Base-by-base conservation (phyloP, 208 protist species). In the Lotmaria passim region DNA sequence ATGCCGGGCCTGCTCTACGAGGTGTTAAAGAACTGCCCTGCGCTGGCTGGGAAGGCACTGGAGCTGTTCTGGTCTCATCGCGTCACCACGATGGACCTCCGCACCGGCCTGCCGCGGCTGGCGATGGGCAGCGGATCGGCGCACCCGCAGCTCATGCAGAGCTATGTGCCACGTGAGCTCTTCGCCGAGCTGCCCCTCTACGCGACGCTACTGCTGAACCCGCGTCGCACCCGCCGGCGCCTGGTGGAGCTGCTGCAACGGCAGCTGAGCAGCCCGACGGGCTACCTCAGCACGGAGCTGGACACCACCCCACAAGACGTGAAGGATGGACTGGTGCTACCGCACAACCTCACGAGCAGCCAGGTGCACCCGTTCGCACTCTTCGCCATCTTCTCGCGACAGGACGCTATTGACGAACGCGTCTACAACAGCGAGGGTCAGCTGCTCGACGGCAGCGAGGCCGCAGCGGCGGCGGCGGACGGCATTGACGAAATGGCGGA, bases 321-420 rank as follows among this genome's bases (percentile, higher is more conserved):
- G 56, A 68, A 77, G 33, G 78, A 85, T 62, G 90, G 90, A 0
- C 65, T 95, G 41, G 75, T 89, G 48, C 68, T 84, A 31, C 81
- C 87, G 28, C 80, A 89, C 79, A 91, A 82, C 70, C 81, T 86
- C 76, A 87, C 90, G 15, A 75, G 71, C 28, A 83, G 76, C 52
- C 90, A 93, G 72, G 90, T 95, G 11, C 87, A 91, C 64, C 90
- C 90, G 11, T 93, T 95, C 68, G 84, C 90, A 1, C 68, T 95
- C 28, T 91, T 93, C 55, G 77, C 79, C 36, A 91, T 95, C 64
- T 91, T 95, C 58, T 82, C 86, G 2, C 73, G 90, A 28, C 85
- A 90, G 43, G 85, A 91, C 47, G 81, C 83, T 43, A 63, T 94
- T 5, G 88, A 90, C 24, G 60, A 69, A 34, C 70, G 70, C 7